These are phyloP conservation scores for Candida nonsorbophila DNA, from an alignment of 805 yeast genomes.

Conservation along the genomic window DNA sequence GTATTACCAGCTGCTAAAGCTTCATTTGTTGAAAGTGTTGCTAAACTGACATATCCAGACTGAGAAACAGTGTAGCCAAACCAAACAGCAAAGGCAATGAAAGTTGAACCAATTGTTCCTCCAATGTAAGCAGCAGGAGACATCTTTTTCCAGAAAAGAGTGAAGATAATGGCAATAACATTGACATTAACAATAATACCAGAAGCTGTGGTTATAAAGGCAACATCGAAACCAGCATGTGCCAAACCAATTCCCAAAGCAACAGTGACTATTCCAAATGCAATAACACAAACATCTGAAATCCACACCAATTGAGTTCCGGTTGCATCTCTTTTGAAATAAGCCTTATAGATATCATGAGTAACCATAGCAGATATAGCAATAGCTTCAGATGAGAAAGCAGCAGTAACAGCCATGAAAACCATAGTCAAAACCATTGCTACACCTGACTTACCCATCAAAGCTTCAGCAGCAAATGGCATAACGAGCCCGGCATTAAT, in stretches of 20 bases:
- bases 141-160: slow-evolving; percentile 22
- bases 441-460: slow-evolving; percentile 21
- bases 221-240: slow-evolving; percentile 19
- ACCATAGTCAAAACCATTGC: slow-evolving; percentile 24
- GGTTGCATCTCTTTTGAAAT: slow-evolving; percentile 16
- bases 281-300: slow-evolving; percentile 15
- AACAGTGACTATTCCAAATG: slow-evolving; percentile 16
- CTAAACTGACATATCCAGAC: slow-evolving; percentile 7
- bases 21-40: slow-evolving; percentile 10
- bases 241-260: slow-evolving; percentile 16
- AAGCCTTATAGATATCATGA: slow-evolving; percentile 20
- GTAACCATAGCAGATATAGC: slow-evolving; percentile 31
- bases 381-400: slow-evolving; percentile 37
- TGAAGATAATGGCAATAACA: slow-evolving; percentile 18
- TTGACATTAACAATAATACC: slow-evolving; percentile 17
- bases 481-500: slow-evolving; percentile 16
- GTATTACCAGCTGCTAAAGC: slow-evolving; percentile 12
- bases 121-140: slow-evolving; percentile 31
- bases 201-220: slow-evolving; percentile 22
- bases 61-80: slow-evolving; percentile 12
- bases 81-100: slow-evolving; percentile 34
- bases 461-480: slow-evolving; percentile 15
- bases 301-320: slow-evolving; percentile 17
- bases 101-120: slow-evolving; percentile 33
- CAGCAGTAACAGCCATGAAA: slow-evolving; percentile 37